A percentile compares a stretch with the other conserved stretches of the same genome.
Conservation (phyloP, 169 alveolate genomes). For the Eimeria acervulina region DNA sequence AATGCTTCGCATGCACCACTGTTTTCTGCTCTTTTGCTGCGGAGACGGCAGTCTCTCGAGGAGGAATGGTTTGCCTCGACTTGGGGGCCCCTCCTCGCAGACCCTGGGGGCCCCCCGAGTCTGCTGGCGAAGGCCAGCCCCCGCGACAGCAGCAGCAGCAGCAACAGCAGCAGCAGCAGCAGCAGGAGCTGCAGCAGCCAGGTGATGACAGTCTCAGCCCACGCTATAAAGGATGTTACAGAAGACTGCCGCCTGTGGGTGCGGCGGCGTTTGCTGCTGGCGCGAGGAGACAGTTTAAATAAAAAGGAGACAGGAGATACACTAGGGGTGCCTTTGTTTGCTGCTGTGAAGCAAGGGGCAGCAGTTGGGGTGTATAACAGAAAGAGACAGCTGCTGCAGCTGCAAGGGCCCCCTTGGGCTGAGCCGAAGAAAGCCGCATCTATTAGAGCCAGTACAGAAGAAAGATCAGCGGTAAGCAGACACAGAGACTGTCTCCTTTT, state of each 20-base stretch:
- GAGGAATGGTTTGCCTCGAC: slow-evolving; percentile 33
- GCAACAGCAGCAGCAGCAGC: slow-evolving; percentile 45
- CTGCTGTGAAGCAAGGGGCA: background rate
- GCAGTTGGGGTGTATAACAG: slow-evolving; percentile 35
- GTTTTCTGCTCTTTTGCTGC: slow-evolving; percentile 36
- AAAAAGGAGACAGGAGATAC: background rate
- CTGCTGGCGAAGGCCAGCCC: background rate
- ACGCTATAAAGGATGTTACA: slow-evolving; percentile 30
- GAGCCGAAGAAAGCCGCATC: slow-evolving; percentile 18
- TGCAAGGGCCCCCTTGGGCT: slow-evolving; percentile 33
- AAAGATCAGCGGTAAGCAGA: slow-evolving; percentile 18
- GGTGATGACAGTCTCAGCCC: slow-evolving; percentile 31
- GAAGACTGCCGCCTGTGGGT: slow-evolving; percentile 54
- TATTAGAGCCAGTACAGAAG: background rate
- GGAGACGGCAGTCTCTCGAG: slow-evolving; percentile 1
- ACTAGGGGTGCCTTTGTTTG: too few species aligned
- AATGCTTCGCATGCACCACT: background rate
- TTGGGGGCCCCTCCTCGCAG: slow-evolving; percentile 48
- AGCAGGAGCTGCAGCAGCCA: slow-evolving; percentile 47
- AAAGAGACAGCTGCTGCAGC: slow-evolving; percentile 57
- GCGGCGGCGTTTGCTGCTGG: slow-evolving; percentile 37
- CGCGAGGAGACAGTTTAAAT: background rate
- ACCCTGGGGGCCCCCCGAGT: background rate
- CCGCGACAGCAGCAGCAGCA: slow-evolving; percentile 48
- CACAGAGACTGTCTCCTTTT: background rate